Base-by-base conservation (phyloP, 805 yeast genomes). In the Saccharomycopsis olivae region DNA sequence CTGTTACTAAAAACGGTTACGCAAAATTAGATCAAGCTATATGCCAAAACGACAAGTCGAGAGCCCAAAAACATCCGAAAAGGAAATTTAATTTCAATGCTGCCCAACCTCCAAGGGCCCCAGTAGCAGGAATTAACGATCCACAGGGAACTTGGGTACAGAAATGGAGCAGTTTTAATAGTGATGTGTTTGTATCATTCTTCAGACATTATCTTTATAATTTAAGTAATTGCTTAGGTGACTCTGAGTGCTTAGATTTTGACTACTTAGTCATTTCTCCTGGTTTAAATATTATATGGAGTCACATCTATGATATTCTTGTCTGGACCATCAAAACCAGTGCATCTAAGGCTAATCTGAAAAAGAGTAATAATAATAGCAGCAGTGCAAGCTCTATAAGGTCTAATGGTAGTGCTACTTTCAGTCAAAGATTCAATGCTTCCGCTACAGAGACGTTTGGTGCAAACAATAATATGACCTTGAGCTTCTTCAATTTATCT, bases 111-210 rank as follows among this genome's bases (percentile, higher is more conserved):
- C 71, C 71, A 18, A 45, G 38, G 10, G 52, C 48, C 1, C 58
- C 59, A 24, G 54, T 62, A 54, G 38, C 47, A 24, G 76, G 78
- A 5, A 71, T 75, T 34, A 52, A 62, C 11, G 77, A 77, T 44
- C 75, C 82, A 6, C 68, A 61, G 43, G 83, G 80, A 4, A 51
- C 64, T 19, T 77, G 85, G 85, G 78, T 74, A 8, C 60, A 66
- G 41, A 60, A 75, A 48, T 78, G 84, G 84, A 63, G 68, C 39
- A 60, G 66, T 37, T 58, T 68, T 41, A 80, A 74, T 46, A 62
- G 73, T 40, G 78, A 74, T 49, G 58, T 77, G 2, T 77, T 77
- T 55, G 65, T 68, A 44, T 71, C 82, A 1, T 78, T 78, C 47
- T 59, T 76, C 36, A 68, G 78, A 44, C 83, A 78, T 53, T 77